phyloP scores from a whole-genome alignment of 2,329 filamentous ascomycete species.

The Alternaria infectoria region DNA sequence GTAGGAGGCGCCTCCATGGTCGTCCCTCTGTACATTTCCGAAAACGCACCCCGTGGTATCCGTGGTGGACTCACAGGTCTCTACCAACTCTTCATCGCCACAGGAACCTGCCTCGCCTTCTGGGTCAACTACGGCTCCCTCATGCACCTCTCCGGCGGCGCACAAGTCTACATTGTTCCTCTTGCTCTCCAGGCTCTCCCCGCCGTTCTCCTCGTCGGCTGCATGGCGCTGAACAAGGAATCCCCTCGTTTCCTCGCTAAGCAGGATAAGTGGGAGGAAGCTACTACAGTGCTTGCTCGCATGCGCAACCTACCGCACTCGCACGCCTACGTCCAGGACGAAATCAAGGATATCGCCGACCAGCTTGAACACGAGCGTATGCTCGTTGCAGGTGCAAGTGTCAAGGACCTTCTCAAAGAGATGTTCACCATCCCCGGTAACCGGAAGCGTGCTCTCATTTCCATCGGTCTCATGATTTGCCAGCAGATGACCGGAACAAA shows the following conservation, averaged over 20 bases:
- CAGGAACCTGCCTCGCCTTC: constrained; percentile 57
- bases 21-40: constrained; percentile 66
- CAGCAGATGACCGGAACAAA: constrained; percentile 73
- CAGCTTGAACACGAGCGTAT: constrained; percentile 61
- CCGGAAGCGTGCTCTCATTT: constrained; percentile 68
- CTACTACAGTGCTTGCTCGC: constrained; percentile 61
- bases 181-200: constrained; percentile 70
- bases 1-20: constrained; percentile 62
- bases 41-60: constrained; percentile 65
- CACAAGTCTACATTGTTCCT: constrained; percentile 65
- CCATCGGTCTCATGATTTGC: constrained; percentile 69
- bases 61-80: constrained; percentile 66
- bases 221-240: constrained; percentile 69
- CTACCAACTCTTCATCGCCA: constrained; percentile 32
- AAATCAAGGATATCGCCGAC: constrained; percentile 46
- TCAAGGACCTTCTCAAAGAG: constrained; percentile 49
- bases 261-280: constrained; percentile 71
- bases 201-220: constrained; percentile 63
- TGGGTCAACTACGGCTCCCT: constrained; percentile 63
- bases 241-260: constrained; percentile 72
- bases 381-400: constrained; percentile 58
- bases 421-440: constrained; percentile 58
- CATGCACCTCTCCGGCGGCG: constrained; percentile 54
- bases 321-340: constrained; percentile 46
- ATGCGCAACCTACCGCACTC: constrained; percentile 60